Conservation (phyloP, 306 rosid species). For the Cucurbita ficifolia region DNA sequence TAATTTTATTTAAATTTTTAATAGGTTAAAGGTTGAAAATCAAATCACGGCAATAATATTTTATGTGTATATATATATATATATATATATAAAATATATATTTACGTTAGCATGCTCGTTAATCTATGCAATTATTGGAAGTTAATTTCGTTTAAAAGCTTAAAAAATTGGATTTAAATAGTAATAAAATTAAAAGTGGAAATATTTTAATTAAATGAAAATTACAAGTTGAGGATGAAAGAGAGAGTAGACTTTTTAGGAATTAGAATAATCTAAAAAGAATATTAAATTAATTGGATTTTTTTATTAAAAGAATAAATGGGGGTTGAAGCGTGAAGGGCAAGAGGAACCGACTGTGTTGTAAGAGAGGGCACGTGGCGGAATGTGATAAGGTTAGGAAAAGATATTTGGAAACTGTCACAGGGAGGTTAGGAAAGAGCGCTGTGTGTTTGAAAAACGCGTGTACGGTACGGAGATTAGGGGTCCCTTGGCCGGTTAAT, state of each 20-base stretch:
- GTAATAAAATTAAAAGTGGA: background rate
- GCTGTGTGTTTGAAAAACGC: background rate
- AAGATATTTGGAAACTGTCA: background rate
- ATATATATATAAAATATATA: too few species aligned
- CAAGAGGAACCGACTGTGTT: background rate
- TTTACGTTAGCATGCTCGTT: too few species aligned
- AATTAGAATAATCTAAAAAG: background rate
- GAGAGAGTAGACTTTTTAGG: background rate
- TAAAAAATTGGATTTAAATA: background rate
- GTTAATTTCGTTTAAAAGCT: background rate
- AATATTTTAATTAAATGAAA: background rate
- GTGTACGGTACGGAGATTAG: constrained; percentile 5
- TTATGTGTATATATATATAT: too few species aligned
- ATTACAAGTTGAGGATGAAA: background rate
- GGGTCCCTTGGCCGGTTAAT: constrained; percentile 1
- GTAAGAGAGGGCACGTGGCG: background rate
- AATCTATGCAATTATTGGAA: background rate
- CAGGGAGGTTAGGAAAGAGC: background rate
- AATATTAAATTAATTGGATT: background rate
- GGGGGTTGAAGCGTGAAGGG: background rate
- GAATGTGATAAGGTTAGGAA: background rate
- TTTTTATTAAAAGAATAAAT: background rate
- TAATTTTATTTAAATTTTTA: too few species aligned
- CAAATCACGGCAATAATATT: too few species aligned
- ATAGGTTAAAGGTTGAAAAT: too few species aligned